Evolutionary conservation across 176 grass and related monocot genomes (phyloP), one percentile per base, ranked within the genome.

Genomic region (Metroxylon sagu): DNA sequence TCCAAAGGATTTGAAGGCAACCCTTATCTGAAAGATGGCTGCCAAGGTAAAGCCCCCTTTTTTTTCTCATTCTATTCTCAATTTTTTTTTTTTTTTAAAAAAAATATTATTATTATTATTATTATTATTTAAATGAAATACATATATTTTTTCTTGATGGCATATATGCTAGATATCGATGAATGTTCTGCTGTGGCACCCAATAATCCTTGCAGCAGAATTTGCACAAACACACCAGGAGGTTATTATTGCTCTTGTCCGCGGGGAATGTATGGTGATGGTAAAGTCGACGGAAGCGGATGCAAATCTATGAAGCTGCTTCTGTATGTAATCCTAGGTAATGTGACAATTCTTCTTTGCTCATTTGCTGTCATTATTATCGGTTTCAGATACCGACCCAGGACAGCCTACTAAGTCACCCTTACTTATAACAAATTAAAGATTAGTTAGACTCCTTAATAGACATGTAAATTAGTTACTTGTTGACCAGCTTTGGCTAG

Each of bases 261-360:
- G 3, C 52, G 62, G 62, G 3, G 52, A 21, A 65, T 65, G 61
- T 65, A 65, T 8, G 62, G 62, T 17, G 62, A 65, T 7, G 48
- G 62, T 16, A 17, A n/a, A 14, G 18, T 6, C 1, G 14, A 52
- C 1, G 48, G 62, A 51, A 66, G 49, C 49, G 63, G 63, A 12
- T 66, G 63, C 48, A 66, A 12, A 18, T 66, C 63, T 49, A 52
- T 66, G 12, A 15, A 27, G 16, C 18, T 2, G 2, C 2, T 29
- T 14, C 16, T 66, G 5, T 53, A 53, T 25, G 5, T 31, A 6
- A 6, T 7, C 7, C 30, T 31, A 31, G 30, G 30, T 31, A 31
- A 31, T 54, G 17, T n/a, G n/a, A n/a, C n/a, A n/a, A n/a, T n/a
- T n/a, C n/a, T n/a, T n/a, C n/a, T n/a, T n/a, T n/a, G n/a, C n/a